Base-by-base conservation (phyloP, 768 basidiomycete genomes). In the Lyophyllum atratum region DNA sequence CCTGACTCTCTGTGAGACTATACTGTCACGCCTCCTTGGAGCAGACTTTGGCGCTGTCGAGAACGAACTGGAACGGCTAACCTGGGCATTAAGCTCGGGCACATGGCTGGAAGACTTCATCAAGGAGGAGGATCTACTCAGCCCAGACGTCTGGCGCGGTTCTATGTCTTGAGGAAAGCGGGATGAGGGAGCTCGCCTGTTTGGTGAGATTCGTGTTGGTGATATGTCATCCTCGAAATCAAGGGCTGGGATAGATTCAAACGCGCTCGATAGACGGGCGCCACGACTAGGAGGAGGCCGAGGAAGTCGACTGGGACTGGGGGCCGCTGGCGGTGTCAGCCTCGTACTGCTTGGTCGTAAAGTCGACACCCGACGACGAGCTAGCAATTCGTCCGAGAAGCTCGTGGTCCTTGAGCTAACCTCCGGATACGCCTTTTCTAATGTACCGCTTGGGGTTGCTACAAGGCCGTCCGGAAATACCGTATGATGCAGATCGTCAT, bases 1-100 rank as follows among this genome's bases (percentile, higher is more conserved):
- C 53, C 64, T 70, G 2, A 71, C 68, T 60, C 74, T 54, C 56
- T 74, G 75, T 3, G 74, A 58, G 25, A 78, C 75, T 15, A 76
- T 49, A 52, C 75, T 76, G 47, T 76, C 74, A 51, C 75, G 65
- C 52, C 67, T 70, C 37, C 55, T 52, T 31, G 60, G 58, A 43
- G 56, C 47, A 46, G 63, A 52, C 24, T 39, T 50, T 25, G 60
- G 47, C 15, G 51, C 14, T 45, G 42, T 12, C 42, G 56, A 47
- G 14, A 59, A 21, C 5, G 60, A 62, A 39, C 29, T 54, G 6
- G 59, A 56, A 15, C 54, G 61, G 21, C 26, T 52, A 12, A 43
- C 49, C 5, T 43, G 31, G 43, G 48, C 59, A 21, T 29, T 42
- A 11, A 34, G 26, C 44, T 58, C 43, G 28, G 50, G 8, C 31